Evolutionary conservation across 2,329 filamentous ascomycete species (phyloP), one percentile per base, ranked within the genome.

Genomic region (Fusarium cyanostomum): DNA sequence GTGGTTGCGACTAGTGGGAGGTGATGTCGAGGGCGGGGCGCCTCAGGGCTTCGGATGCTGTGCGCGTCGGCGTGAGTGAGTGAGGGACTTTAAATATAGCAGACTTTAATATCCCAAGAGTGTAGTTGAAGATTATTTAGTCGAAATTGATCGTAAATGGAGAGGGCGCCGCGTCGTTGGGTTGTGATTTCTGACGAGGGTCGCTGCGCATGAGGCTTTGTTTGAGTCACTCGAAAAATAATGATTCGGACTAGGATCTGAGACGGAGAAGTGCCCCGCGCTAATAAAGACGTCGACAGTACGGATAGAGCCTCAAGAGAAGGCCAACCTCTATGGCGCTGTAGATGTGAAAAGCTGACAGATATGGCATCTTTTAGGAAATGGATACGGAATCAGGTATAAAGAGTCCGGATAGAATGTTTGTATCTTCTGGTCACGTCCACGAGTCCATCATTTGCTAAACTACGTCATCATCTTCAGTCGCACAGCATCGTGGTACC

Each of bases 151-250:
- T 33, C 11, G 63, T 30, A 38, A 37, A 51, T 34, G 33, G 13
- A 21, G 28, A 18, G n/a, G 16, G 38, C 16, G 39, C 52, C 4
- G 49, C 16, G 45, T 55, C 41, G 41, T 37, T 55, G 28, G 16
- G 21, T 44, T 48, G 50, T 35, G 15, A 49, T 59, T 63, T 59
- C 57, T 15, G 42, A 46, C 37, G 49, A 31, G 43, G 41, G 61
- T 51, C 46, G 52, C 46, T 56, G 56, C 26, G 35, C 56, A 55
- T 38, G 59, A 59, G 55, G 59, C 53, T 68, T 71, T 77, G 74
- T 68, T 71, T 77, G 74, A 77, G 73, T 77, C 74, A 77, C 72
- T 68, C 59, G 58, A 69, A 72, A 72, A 72, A 67, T 61, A 66
- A 67, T 72, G 59, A 59, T 62, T 64, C 59, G 62, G 52, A 41